Evolutionary conservation across 768 basidiomycete genomes (phyloP).

Genomic region (Chalciporus piperatus): DNA sequence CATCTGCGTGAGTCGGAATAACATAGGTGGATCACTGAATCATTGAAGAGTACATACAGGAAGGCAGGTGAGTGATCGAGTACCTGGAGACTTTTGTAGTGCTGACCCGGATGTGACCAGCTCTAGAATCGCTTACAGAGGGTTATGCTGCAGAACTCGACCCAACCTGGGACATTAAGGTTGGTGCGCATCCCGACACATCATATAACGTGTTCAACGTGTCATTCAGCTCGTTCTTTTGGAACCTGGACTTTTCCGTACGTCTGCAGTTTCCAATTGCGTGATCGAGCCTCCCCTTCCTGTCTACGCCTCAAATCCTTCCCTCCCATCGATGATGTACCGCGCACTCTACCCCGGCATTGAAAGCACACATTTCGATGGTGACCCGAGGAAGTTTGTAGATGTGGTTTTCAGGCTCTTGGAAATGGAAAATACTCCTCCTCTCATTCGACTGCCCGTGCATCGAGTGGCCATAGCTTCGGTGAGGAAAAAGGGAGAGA

Average conservation of each 20-base stretch:
- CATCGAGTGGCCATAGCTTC: slow-evolving; percentile 22
- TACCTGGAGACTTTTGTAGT: background rate
- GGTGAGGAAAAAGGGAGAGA: slow-evolving; percentile 19
- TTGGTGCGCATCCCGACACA: slow-evolving; percentile 2
- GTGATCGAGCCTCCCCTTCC: slow-evolving; percentile 13
- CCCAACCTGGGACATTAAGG: slow-evolving; percentile 37
- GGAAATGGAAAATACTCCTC: slow-evolving; percentile 14
- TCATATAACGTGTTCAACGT: background rate
- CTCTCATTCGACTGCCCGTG: slow-evolving; percentile 21
- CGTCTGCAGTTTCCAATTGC: slow-evolving; percentile 10
- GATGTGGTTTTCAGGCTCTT: slow-evolving; percentile 16
- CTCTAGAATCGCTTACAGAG: slow-evolving; percentile 33
- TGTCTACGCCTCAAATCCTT: slow-evolving; percentile 23
- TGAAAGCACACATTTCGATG: slow-evolving; percentile 18
- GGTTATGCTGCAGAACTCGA: slow-evolving; percentile 31
- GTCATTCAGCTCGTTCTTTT: slow-evolving; percentile 18
- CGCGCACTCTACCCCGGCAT: slow-evolving; percentile 18
- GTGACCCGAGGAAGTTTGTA: slow-evolving; percentile 25
- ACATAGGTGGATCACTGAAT: background rate
- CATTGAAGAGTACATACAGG: background rate
- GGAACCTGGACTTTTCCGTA: slow-evolving; percentile 26
- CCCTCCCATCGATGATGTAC: slow-evolving; percentile 24
- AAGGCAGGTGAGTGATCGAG: slow-evolving; percentile 17
- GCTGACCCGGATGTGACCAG: slow-evolving; percentile 15
- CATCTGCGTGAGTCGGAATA: slow-evolving; percentile 24